Percentiles rank a stretch among this genome's conserved stretches.
These are phyloP conservation scores for Psidium friedrichsthalianum DNA, from an alignment of 345 rosid species.

Conservation along the genomic window DNA sequence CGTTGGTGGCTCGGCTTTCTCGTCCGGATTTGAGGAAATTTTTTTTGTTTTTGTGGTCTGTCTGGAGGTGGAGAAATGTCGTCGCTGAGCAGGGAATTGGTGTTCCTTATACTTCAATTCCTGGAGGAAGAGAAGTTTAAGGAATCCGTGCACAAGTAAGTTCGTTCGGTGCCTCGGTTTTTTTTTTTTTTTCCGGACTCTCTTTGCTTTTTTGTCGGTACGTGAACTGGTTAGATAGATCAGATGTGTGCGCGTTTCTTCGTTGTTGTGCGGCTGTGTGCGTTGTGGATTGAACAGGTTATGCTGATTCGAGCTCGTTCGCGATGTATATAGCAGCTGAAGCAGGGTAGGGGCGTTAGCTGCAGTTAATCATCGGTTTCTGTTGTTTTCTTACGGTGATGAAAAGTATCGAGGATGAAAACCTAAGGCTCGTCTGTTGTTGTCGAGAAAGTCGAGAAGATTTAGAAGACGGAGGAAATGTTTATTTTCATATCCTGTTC, in stretches of 20 bases:
- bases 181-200: neutral
- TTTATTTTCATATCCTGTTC: neutral
- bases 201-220: neutral
- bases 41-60: neutral
- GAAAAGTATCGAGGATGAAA: neutral
- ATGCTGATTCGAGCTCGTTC: neutral
- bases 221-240: no score
- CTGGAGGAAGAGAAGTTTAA: slow-evolving; percentile 87
- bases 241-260: neutral
- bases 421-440: neutral
- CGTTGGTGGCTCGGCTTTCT: neutral
- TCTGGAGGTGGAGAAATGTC: slow-evolving; percentile 29
- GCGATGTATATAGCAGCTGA: neutral
- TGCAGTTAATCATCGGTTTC: neutral
- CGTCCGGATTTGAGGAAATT: neutral
- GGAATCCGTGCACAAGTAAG: slow-evolving; percentile 81
- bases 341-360: neutral
- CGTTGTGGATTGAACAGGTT: neutral
- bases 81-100: slow-evolving; percentile 80
- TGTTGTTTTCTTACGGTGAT: neutral
- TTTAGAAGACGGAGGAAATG: neutral
- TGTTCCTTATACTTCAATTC: slow-evolving; percentile 86
- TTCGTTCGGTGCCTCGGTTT: neutral
- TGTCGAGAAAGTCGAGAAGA: neutral
- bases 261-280: neutral